These are phyloP conservation scores for Epichloe coenophiala DNA, from an alignment of 2,329 filamentous ascomycete genomes.

Conservation along the genomic window DNA sequence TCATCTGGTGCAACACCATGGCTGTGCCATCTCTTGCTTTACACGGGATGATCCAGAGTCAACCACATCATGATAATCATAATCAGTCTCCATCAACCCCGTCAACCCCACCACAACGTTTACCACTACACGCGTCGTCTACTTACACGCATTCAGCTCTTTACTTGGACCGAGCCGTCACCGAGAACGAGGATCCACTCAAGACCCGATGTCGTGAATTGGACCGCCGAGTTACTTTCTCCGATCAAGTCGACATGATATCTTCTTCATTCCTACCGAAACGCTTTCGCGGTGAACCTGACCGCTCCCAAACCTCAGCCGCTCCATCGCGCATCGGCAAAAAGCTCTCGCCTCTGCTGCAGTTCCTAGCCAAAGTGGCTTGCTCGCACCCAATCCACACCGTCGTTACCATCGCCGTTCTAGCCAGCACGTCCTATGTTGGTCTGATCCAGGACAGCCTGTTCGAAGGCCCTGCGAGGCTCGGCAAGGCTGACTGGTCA, in stretches of 20 bases:
- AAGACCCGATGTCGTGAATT: slow-evolving; percentile 22
- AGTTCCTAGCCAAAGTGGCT: slow-evolving; percentile 66
- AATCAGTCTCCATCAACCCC: not conserved
- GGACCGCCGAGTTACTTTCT: slow-evolving; percentile 17
- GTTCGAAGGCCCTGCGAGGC: slow-evolving; percentile 48
- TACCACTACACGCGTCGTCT: not conserved
- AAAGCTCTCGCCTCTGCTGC: slow-evolving; percentile 60
- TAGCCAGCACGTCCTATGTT: slow-evolving; percentile 91
- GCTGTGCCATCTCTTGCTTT: not conserved
- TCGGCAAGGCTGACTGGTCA: slow-evolving; percentile 61
- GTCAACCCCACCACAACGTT: not conserved
- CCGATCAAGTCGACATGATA: slow-evolving; percentile 32
- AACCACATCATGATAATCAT: not conserved
- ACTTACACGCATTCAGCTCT: slow-evolving; percentile 4
- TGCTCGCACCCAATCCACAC: slow-evolving; percentile 93
- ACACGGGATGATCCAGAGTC: not conserved
- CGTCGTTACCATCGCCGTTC: slow-evolving; percentile 73
- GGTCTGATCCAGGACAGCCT: slow-evolving; percentile 83
- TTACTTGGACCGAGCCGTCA: slow-evolving; percentile 6
- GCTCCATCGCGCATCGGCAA: slow-evolving; percentile 46
- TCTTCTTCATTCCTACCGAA: slow-evolving; percentile 42
- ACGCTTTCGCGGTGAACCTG: slow-evolving; percentile 48
- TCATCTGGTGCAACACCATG: not conserved
- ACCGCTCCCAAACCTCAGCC: slow-evolving; percentile 25
- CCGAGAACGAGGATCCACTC: slow-evolving; percentile 9